A percentile compares a stretch with the other conserved stretches of the same genome.
Evolutionary conservation across 441 rosid species (phyloP).

Genomic region (Brassica balearica): DNA sequence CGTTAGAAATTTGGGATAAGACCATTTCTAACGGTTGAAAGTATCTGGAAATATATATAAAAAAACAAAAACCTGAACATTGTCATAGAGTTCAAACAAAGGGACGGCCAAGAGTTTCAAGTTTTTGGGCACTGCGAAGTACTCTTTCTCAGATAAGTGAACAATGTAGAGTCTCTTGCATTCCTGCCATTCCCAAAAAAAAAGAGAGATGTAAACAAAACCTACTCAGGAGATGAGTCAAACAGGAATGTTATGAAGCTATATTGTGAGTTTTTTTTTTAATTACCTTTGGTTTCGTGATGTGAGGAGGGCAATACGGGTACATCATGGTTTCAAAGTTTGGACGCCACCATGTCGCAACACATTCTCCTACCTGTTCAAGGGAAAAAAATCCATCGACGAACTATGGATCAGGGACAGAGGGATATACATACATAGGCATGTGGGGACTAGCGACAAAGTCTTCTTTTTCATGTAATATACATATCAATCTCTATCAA

Average conservation of each 20-base stretch:
- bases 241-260: constrained; percentile 11
- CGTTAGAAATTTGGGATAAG: constrained; percentile 4
- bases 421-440: constrained; percentile 1
- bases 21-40: constrained; percentile 13
- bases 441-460: constrained; percentile 15
- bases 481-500: constrained; percentile 2
- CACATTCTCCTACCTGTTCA: constrained; percentile 93
- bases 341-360: constrained; percentile 99
- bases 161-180: constrained; percentile 96
- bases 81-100: constrained; percentile 95
- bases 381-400: neutral
- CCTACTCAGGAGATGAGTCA: neutral
- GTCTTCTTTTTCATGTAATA: constrained; percentile 10
- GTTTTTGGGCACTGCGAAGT: constrained; percentile 97
- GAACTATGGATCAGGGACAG: constrained; percentile 23
- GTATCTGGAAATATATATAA: neutral
- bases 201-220: constrained; percentile 16
- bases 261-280: neutral
- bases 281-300: constrained; percentile 90
- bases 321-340: constrained; percentile 98
- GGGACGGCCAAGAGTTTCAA: constrained; percentile 98
- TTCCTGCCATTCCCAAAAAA: constrained; percentile 62
- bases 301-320: constrained; percentile 98
- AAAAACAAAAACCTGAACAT: constrained; percentile 73
- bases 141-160: constrained; percentile 96